phyloP scores from a whole-genome alignment of 2,329 filamentous ascomycete species.

The Paecilomyces variotii region DNA sequence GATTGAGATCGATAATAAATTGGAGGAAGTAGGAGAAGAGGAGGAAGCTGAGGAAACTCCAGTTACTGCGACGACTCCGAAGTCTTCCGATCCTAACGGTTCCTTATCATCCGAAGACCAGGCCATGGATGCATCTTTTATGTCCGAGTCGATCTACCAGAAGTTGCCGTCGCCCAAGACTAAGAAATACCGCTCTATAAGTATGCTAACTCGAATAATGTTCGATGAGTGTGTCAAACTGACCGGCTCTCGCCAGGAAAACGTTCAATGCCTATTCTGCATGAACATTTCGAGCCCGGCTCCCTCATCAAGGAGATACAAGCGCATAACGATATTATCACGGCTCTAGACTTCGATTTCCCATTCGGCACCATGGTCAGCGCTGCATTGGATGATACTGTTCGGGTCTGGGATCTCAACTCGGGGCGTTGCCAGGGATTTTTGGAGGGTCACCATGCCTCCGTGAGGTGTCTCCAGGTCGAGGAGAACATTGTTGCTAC shows the following conservation, averaged over 20 bases:
- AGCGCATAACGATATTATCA: conserved; percentile 81
- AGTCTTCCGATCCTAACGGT: conserved; percentile 30
- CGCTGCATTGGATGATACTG: conserved; percentile 83
- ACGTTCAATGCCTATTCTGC: conserved; percentile 82
- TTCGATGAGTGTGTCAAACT: not conserved
- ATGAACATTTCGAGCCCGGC: conserved; percentile 89
- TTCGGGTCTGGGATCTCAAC: conserved; percentile 94
- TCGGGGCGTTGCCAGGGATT: conserved; percentile 84
- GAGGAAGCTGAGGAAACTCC: conserved; percentile 34
- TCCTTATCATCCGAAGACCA: conserved; percentile 48
- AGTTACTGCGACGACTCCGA: conserved; percentile 24
- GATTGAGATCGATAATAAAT: conserved; percentile 51
- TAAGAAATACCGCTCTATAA: conserved; percentile 39
- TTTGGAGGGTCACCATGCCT: conserved; percentile 89
- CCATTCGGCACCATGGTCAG: conserved; percentile 94
- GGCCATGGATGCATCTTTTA: conserved; percentile 59
- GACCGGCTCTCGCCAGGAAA: conserved; percentile 43
- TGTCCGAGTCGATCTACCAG: conserved; percentile 96
- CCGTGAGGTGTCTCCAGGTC: conserved; percentile 84
- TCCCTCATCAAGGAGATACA: conserved; percentile 80
- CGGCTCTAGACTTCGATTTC: conserved; percentile 90
- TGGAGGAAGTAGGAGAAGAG: conserved; percentile 57
- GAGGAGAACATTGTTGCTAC: conserved; percentile 94
- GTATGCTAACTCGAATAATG: conserved; percentile 16
- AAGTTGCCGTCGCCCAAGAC: conserved; percentile 65